Percentiles rank a stretch among this genome's conserved stretches.
These are phyloP conservation scores for Vitis vinifera DNA, from an alignment of 164 flowering plant species.

Conservation along the genomic window DNA sequence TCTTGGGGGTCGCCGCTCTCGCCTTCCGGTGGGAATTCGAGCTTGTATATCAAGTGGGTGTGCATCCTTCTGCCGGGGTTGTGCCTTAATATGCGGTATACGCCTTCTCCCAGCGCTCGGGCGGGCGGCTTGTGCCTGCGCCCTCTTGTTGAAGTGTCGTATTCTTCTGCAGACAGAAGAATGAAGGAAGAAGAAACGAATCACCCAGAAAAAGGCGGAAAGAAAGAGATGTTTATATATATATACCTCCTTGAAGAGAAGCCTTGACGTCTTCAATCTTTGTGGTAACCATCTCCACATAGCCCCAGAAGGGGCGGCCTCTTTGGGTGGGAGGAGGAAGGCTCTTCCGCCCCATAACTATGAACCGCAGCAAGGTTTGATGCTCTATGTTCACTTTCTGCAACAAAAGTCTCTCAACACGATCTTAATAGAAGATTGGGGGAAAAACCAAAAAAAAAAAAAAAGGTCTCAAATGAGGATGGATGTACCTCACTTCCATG, in stretches of 20 bases:
- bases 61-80: slow-evolving; percentile 25
- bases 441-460: background rate
- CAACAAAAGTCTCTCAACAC: background rate
- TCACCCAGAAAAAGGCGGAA: too few relatives aligned
- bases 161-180: slow-evolving; percentile 44
- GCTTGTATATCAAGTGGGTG: slow-evolving; percentile 81
- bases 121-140: slow-evolving; percentile 44
- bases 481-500: slow-evolving; percentile 43
- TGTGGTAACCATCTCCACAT: slow-evolving; percentile 77
- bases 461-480: background rate
- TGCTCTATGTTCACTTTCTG: slow-evolving; percentile 70
- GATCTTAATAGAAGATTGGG: too few relatives aligned
- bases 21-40: slow-evolving; percentile 57
- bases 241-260: slow-evolving; percentile 60
- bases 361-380: slow-evolving; percentile 50
- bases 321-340: slow-evolving; percentile 62
- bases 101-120: slow-evolving; percentile 6
- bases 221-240: too few relatives aligned
- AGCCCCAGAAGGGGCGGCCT: slow-evolving; percentile 71
- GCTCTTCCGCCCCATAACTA: slow-evolving; percentile 67
- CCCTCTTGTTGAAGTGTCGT: slow-evolving; percentile 68
- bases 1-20: slow-evolving; percentile 52
- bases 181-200: background rate
- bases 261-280: slow-evolving; percentile 45
- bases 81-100: too few relatives aligned